Conservation (phyloP, 2,329 filamentous ascomycete genomes). For the Clonostachys rosea region DNA sequence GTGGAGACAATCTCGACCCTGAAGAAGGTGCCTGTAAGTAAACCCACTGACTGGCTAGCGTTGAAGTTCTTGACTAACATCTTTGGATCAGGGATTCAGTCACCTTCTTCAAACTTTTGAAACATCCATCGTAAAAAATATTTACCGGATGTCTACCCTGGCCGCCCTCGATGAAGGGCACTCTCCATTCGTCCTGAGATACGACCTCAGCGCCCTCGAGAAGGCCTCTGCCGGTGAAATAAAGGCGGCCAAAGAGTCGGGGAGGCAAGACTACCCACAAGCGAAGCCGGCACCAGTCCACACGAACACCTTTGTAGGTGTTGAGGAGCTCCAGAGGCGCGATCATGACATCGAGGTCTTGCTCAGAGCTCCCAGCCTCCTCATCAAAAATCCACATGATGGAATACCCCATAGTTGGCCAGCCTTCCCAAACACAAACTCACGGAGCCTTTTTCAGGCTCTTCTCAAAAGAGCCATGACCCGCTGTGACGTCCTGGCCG, state of each 20-base stretch:
- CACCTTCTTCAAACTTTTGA: background rate
- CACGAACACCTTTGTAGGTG: background rate
- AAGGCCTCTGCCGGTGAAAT: background rate
- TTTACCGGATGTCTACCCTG: background rate
- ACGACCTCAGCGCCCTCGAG: background rate
- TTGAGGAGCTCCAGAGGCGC: background rate
- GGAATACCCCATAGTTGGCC: background rate
- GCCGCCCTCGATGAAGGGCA: background rate
- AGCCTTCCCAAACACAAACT: background rate
- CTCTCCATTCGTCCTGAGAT: background rate
- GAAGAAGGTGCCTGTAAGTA: background rate
- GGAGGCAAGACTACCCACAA: background rate
- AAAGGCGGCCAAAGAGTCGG: background rate
- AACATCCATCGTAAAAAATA: background rate
- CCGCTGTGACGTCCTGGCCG: background rate
- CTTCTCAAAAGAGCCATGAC: background rate
- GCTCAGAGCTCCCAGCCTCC: background rate
- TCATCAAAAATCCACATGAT: background rate
- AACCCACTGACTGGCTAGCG: background rate
- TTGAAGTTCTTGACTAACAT: background rate
- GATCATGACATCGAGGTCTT: background rate
- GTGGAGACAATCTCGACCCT: background rate
- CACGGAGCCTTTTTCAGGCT: background rate
- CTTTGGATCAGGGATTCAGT: background rate
- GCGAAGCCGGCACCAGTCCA: background rate